Evolutionary conservation across 495 filamentous ascomycete genomes (phyloP), one percentile per base, ranked within the genome.

Genomic region (Penicillium paradoxum): DNA sequence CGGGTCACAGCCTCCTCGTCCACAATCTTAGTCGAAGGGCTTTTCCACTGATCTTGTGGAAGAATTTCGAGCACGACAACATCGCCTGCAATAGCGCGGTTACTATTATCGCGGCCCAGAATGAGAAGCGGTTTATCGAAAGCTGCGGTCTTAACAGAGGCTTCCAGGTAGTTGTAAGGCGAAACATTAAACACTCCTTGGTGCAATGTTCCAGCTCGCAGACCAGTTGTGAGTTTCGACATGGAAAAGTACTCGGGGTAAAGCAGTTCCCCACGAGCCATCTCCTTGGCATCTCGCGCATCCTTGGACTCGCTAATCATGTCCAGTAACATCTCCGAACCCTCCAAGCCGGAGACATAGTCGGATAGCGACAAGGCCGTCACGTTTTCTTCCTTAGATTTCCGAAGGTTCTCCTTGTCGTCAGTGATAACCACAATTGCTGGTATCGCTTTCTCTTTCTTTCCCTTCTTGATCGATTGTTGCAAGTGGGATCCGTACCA

Each of bases 131-230:
- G 75, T 57, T 88, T 91, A 45, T 95, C 89, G 59, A 98, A 97
- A 17, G 90, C 83, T 15, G 90, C 79, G 6, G 96, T 91, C 60
- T 89, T 85, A 42, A 97, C 85, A 10, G 89, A 89, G 8, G 89
- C 95, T 66, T 97, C 95, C 25, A 97, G 75, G 62, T 96, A 97
- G 68, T 98, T 97, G 75, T 97, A 98, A 7, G 90, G 89, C 9
- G 93, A 97, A 21, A 97, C 89, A 60, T 92, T 96, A 73, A 95
- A 98, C 14, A 87, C 83, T 34, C 93, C 93, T 68, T 97, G 91
- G 67, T 97, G 93, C 38, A 98, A 70, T 19, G 86, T 85, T 10
- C 90, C 90, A 17, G 82, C 83, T 67, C 90, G 90, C 45, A 96
- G 73, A 0, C 90, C 91, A 22, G 93, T 98, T 78, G 89, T 89